These are phyloP conservation scores for Lagenidium giganteum DNA, from an alignment of 352 stramenopile species.

Conservation along the genomic window DNA sequence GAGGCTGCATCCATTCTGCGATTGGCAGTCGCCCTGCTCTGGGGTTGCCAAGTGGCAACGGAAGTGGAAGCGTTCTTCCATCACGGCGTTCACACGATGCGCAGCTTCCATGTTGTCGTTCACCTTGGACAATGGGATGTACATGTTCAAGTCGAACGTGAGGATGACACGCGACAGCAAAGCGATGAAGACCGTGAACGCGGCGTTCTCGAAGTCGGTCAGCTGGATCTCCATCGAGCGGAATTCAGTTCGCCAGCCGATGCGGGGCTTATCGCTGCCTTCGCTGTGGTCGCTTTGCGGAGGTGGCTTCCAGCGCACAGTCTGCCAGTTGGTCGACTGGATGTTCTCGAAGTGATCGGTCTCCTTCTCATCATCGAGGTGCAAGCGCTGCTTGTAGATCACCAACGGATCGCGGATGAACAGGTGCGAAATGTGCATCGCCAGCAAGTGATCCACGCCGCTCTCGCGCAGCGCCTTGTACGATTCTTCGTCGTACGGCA, in stretches of 20 bases:
- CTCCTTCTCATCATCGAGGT: conserved; percentile 75
- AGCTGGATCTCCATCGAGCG: conserved; percentile 99
- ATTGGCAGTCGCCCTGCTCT: conserved; percentile 62
- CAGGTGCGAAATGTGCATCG: conserved; percentile 97
- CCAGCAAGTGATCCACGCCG: conserved; percentile 94
- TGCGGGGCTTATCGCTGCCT: conserved; percentile 33
- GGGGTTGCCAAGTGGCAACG: conserved; percentile 92
- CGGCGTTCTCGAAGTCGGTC: conserved; percentile 99
- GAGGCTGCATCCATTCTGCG: conserved; percentile 28
- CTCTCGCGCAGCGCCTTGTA: conserved; percentile 88
- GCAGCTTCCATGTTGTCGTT: conserved; percentile 99
- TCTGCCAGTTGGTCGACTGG: conserved; percentile 99
- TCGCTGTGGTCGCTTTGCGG: conserved; percentile 57
- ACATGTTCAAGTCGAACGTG: conserved; percentile 99
- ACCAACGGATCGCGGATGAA: conserved; percentile 99
- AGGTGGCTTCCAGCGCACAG: conserved; percentile 99
- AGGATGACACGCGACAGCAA: conserved; percentile 98
- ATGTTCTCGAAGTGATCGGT: conserved; percentile 99
- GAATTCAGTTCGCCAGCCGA: conserved; percentile 91
- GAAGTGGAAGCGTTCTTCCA: conserved; percentile 98
- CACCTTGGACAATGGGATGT: conserved; percentile 97
- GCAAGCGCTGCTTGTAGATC: conserved; percentile 88
- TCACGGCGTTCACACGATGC: conserved; percentile 92
- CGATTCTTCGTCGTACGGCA: conserved; percentile 92
- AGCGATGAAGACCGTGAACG: conserved; percentile 98